phyloP scores from a whole-genome alignment of 2,329 filamentous ascomycete genomes.

The Paraconiothyrium brasiliense region DNA sequence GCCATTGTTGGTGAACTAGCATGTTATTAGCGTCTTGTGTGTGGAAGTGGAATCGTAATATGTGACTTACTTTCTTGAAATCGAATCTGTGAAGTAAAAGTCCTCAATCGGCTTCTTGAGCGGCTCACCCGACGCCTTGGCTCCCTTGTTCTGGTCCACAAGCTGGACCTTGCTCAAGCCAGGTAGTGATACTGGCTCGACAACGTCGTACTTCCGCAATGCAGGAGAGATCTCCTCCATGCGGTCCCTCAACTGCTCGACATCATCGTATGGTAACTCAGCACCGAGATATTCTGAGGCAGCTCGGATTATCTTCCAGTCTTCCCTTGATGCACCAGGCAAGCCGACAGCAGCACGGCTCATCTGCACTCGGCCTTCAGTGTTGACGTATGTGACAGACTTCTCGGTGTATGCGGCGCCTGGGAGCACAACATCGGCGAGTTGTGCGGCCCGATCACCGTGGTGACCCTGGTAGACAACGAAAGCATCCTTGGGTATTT shows the following conservation, averaged over 20 bases:
- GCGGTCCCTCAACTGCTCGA: constrained; percentile 86
- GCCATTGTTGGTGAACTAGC: constrained; percentile 95
- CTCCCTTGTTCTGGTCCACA: constrained; percentile 94
- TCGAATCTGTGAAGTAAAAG: constrained; percentile 98
- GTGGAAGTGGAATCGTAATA: background rate
- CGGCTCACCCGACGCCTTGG: constrained; percentile 74
- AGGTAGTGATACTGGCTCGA: constrained; percentile 79
- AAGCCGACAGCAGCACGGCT: constrained; percentile 88
- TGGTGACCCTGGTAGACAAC: constrained; percentile 98
- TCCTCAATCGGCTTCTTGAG: constrained; percentile 90
- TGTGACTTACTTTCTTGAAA: constrained; percentile 84
- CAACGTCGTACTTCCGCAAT: constrained; percentile 86
- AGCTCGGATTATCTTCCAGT: constrained; percentile 99
- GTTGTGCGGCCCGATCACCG: constrained; percentile 89
- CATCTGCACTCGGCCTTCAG: constrained; percentile 94
- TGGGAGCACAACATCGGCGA: constrained; percentile 92
- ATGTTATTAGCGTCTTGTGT: constrained; percentile 25
- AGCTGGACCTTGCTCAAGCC: constrained; percentile 91
- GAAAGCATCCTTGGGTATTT: constrained; percentile 95
- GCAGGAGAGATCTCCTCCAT: constrained; percentile 96
- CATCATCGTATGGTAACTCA: constrained; percentile 90
- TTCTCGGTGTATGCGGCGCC: constrained; percentile 98
- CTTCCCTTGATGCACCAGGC: constrained; percentile 88
- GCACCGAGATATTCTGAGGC: constrained; percentile 88
- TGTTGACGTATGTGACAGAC: constrained; percentile 95